These are phyloP conservation scores for Iris macrosiphon DNA, from an alignment of 106 monocot species.

Conservation along the genomic window DNA sequence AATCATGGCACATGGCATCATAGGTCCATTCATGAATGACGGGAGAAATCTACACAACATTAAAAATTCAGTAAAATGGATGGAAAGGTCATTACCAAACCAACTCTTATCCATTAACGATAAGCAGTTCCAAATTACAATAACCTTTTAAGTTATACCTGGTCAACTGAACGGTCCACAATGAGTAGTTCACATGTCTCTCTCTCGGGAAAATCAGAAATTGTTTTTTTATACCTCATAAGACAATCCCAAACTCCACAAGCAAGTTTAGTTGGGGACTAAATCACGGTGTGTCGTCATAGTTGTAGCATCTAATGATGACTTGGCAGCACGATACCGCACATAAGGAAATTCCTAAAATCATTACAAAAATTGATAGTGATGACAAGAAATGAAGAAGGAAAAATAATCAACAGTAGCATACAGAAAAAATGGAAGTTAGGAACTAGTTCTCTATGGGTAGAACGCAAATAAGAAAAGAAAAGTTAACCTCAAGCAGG, in stretches of 20 bases:
- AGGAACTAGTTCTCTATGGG: neutral
- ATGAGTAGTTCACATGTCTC: conserved; percentile 97
- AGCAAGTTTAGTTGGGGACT: conserved; percentile 92
- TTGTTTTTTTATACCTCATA: conserved; percentile 52
- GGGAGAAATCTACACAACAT: conserved; percentile 68
- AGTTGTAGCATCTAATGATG: conserved; percentile 70
- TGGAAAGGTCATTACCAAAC: neutral
- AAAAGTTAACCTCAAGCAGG: too few relatives aligned
- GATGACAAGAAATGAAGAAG: too few relatives aligned
- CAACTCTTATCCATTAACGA: neutral
- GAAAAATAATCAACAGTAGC: neutral
- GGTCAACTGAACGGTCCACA: conserved; percentile 87
- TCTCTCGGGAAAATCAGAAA: conserved; percentile 77
- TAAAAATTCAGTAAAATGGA: neutral
- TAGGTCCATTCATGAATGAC: conserved; percentile 99
- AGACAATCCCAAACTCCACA: conserved; percentile 83
- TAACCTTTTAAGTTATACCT: conserved; percentile 31
- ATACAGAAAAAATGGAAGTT: neutral
- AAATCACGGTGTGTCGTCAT: conserved; percentile 85
- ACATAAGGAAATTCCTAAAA: conserved; percentile 96
- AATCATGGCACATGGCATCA: conserved; percentile 99
- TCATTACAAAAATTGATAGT: too few relatives aligned
- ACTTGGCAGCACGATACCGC: conserved; percentile 85
- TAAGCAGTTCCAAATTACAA: neutral
- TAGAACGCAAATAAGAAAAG: neutral